Evolutionary conservation across 139 green algal genomes (phyloP), one percentile per base, ranked within the genome.

Genomic region (Axilococcus clingmanii): DNA sequence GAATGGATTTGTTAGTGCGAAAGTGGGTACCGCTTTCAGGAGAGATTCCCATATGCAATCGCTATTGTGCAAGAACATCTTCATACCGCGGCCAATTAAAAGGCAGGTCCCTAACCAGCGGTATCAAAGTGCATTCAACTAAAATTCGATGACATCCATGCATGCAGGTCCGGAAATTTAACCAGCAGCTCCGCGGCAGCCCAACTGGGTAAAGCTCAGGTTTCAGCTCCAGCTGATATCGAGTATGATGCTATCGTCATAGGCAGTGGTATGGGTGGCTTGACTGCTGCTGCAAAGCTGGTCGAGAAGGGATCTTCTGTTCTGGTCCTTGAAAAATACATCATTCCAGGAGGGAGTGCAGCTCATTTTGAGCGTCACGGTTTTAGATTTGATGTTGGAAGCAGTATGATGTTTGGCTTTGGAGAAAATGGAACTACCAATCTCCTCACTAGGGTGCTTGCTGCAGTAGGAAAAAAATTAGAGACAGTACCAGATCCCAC

Each of bases 361-460:
- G 90, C 70, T 5, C 82, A 83, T 61, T 97, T 79, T 64, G 75
- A 92, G 53, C 65, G 86, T 4, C 68, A 95, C 38, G 89, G 90
- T 41, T 97, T 86, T 74, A 89, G 64, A 12, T 97, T 97, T 71
- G 89, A 97, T 59, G 89, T 97, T 7, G 84, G 44, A 15, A 83
- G 69, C 15, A 87, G 70, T 55, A 96, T 97, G 87, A 97, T 97
- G 89, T 97, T 97, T 76, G 89, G 89, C 19, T 79, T 97, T 36
- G 88, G 88, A 15, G 52, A 85, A 11, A 36, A 85, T 53, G 89
- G 89, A 42, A 92, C 76, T 48, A 95, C 91, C 53, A 97, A 97
- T 72, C 77, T 97, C 9, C 86, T 97, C 38, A 97, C 89, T n/a
- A 66, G 78, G 11, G 84, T 81, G 4, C 71, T 97, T 28, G 77